phyloP scores from a whole-genome alignment of 2,329 filamentous ascomycete genomes.

The Coniochaeta hoffmannii region DNA sequence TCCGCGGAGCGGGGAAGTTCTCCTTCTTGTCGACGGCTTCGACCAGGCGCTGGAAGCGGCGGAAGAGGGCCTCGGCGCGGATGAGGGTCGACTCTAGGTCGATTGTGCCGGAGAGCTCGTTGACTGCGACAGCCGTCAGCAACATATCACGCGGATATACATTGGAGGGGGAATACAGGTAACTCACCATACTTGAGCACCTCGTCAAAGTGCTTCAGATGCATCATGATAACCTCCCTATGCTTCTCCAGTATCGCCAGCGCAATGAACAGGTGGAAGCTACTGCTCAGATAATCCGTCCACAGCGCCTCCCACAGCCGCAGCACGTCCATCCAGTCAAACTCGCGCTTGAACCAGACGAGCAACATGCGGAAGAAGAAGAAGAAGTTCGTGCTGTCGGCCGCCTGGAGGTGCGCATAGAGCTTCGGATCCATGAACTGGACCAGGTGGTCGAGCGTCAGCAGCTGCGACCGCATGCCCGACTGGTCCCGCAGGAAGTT shows the following conservation, averaged over 20 bases:
- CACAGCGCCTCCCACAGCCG: conserved; percentile 88
- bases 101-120: conserved; percentile 89
- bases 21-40: conserved; percentile 89
- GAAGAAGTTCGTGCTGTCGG: conserved; percentile 98
- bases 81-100: conserved; percentile 82
- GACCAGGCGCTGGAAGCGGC: conserved; percentile 78
- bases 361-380: conserved; percentile 99
- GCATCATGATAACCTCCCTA: conserved; percentile 90
- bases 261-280: conserved; percentile 92
- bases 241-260: conserved; percentile 94
- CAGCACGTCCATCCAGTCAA: conserved; percentile 79
- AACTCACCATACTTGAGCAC: conserved; percentile 86
- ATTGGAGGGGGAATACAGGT: not conserved
- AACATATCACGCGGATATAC: conserved; percentile 2
- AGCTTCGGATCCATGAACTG: conserved; percentile 95
- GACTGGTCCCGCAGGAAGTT: conserved; percentile 95
- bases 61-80: conserved; percentile 82
- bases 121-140: conserved; percentile 54
- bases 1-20: conserved; percentile 32
- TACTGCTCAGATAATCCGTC: conserved; percentile 84
- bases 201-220: conserved; percentile 91
- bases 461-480: conserved; percentile 87
- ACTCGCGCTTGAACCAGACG: conserved; percentile 98
- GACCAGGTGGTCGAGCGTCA: conserved; percentile 87
- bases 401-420: conserved; percentile 79